Base-by-base conservation (phyloP, 2,329 filamentous ascomycete species). In the Colletotrichum orchidophilum region DNA sequence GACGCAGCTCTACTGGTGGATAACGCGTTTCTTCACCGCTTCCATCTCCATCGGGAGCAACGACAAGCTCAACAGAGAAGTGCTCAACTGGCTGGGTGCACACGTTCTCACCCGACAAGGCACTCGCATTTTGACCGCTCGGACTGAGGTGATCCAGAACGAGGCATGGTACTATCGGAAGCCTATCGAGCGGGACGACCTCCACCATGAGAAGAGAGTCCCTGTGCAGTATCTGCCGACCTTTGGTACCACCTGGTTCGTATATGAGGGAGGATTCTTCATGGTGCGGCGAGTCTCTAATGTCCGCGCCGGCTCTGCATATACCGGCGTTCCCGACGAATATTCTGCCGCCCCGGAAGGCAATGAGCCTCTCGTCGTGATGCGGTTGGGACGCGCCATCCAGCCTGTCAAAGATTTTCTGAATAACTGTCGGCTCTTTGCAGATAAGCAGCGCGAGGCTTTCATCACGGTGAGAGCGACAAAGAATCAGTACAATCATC, bases 181-280 rank as follows among this genome's bases (percentile, higher is more conserved):
- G 7, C 58, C 64, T 1, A 66, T 76, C n/a, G 75, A 80, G 63
- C 76, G 79, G 7, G 77, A 78, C 57, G 80, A 82, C 73, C 76
- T 75, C 53, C 74, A 76, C 42, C 76, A 78, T 49, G 79, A 80
- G 61, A 82, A 79, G 72, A 76, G 81, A 18, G 67, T 77, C 2
- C 78, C 81, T 0, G 78, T 83, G 26, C 76, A 81, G 62, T 82
- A 82, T 58, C 75, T 82, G 5, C 81, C 81, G 3, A 81, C 79
- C 2, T 83, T 82, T 39, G 80, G 79, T 21, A 77, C 76, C 1
- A 81, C 79, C 1, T 82, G 79, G 80, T 82, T 83, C 75, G 59
- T 79, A 26, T 72, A 78, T 63, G 73, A 78, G 12, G 75, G 78
- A 55, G 77, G 75, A 33, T 31, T 82, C n/a, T 82, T 82, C 73